Base-by-base conservation (phyloP, 305 asterid species). In the Solanum hybrid region DNA sequence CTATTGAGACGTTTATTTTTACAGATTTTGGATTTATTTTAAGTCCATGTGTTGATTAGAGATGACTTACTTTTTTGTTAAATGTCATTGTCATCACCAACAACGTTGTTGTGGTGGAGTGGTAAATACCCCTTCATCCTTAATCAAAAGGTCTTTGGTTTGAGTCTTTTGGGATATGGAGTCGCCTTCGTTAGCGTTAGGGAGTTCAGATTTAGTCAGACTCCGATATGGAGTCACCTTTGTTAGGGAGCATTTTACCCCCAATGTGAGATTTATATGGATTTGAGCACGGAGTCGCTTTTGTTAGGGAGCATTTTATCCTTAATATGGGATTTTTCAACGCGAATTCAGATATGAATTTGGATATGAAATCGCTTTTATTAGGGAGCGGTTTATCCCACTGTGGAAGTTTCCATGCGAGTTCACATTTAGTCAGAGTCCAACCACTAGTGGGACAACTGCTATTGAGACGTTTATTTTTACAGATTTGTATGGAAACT, bases 361-460 rank as follows among this genome's bases (percentile, higher is more conserved):
- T 6, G n/a, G n/a, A 5, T 51, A 15, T 0, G 3, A 1, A 51
- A 0, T 51, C n/a, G 9, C 1, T 3, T 2, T 51, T 51, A 3
- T 0, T 51, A 51, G 0, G 7, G n/a, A 51, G 9, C 1, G n/a
- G 0, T 15, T 51, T 5, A 51, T 0, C 22, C 8, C 9, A 51
- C 0, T 0, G 22, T 15, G 65, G 0, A 0, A 51, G 15, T 51
- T 51, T 15, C 20, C 65, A 45, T 0, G 1, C n/a, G 0, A 17
- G 3, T 57, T 57, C 68, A 57, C 1, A 57, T 6, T 57, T 57
- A 57, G 0, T 57, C 24, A 17, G 57, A 41, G 0, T 57, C 9
- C 4, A 17, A 61, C 11, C 72, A 61, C 72, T 61, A 61, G 11
- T 61, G 2, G 72, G 72, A 20, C 26, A 61, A 61, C 26, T 61